Evolutionary conservation across 2,329 filamentous ascomycete species (phyloP).

Genomic region (Monascus ruber): DNA sequence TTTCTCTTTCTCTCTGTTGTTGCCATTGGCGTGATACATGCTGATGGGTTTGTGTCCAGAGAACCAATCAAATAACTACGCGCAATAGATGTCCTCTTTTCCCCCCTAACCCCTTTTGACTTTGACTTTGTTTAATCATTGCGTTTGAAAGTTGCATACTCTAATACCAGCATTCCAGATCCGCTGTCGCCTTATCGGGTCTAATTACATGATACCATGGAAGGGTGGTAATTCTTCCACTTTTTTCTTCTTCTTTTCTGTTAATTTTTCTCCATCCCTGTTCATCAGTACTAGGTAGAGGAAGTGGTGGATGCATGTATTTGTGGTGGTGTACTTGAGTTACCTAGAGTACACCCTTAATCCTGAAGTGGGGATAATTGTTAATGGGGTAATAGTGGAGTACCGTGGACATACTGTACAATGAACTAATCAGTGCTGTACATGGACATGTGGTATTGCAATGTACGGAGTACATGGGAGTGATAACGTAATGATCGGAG

Average conservation of each 20-base stretch:
- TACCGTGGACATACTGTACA: no score
- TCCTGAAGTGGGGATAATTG: no score
- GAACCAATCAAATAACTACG: constrained; percentile 25
- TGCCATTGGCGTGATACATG: neutral
- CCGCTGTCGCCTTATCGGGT: neutral
- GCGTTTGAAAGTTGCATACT: neutral
- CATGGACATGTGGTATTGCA: no score
- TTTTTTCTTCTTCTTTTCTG: neutral
- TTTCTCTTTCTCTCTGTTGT: neutral
- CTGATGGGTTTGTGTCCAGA: constrained; percentile 18
- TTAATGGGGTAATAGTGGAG: no score
- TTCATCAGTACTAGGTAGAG: no score
- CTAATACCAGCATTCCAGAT: neutral
- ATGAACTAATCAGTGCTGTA: no score
- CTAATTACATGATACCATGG: neutral
- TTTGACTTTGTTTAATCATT: neutral
- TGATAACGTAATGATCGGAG: no score
- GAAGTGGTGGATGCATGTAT: no score
- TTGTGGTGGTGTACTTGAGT: no score
- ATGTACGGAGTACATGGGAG: no score
- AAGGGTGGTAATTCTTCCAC: neutral
- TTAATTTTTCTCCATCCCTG: neutral
- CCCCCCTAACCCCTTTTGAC: constrained; percentile 6
- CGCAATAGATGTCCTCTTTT: constrained; percentile 18
- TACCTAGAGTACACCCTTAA: no score